Evolutionary conservation across 352 stramenopile species (phyloP).

Genomic region (Paralagenidium karlingii): DNA sequence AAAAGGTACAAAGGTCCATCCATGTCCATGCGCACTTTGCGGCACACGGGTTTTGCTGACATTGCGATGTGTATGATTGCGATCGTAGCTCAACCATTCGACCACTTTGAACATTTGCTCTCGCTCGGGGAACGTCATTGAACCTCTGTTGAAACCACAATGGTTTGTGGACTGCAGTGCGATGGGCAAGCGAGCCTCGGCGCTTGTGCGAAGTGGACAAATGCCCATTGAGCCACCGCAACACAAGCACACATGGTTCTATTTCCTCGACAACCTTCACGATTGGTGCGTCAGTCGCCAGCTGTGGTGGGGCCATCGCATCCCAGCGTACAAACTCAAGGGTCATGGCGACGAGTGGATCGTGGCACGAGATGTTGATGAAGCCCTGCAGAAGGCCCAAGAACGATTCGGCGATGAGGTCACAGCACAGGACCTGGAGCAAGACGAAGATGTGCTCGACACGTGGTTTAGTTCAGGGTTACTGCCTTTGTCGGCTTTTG

Average conservation of each 20-base stretch:
- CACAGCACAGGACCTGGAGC: constrained; percentile 80
- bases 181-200: constrained; percentile 91
- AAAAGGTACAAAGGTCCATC: constrained; percentile 78
- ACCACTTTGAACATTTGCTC: constrained; percentile 92
- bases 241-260: constrained; percentile 93
- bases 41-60: background rate
- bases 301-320: constrained; percentile 99
- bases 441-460: constrained; percentile 99
- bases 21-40: background rate
- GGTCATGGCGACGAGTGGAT: constrained; percentile 85
- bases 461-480: constrained; percentile 99
- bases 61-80: background rate
- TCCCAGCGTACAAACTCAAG: constrained; percentile 93
- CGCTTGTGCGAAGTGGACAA: constrained; percentile 90
- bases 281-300: constrained; percentile 99
- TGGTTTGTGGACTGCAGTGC: constrained; percentile 97
- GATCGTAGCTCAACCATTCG: constrained; percentile 44
- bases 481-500: constrained; percentile 79
- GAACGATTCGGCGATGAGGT: constrained; percentile 53
- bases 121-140: constrained; percentile 96
- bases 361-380: constrained; percentile 85
- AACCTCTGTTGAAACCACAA: constrained; percentile 98
- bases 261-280: constrained; percentile 98
- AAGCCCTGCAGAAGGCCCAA: constrained; percentile 85
- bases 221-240: constrained; percentile 92